Evolutionary conservation across 257 asterid species (phyloP).

Genomic region (Nicotiana benthamiana): DNA sequence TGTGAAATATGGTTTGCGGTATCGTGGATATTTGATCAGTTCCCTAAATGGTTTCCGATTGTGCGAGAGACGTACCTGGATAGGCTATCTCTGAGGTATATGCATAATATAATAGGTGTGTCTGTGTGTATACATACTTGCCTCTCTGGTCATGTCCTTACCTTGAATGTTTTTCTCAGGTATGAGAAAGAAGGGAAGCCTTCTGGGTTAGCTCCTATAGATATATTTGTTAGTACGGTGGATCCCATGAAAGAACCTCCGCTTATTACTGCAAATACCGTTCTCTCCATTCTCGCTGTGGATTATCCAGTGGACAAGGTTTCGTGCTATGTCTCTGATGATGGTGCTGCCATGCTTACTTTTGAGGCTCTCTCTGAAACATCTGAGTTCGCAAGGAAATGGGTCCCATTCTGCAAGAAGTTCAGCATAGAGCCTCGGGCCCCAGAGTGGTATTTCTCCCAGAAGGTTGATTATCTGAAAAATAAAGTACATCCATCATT

Average conservation of each 20-base stretch:
- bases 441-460: constrained; percentile 90
- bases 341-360: constrained; percentile 99
- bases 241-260: constrained; percentile 97
- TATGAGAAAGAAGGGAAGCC: constrained; percentile 95
- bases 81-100: constrained; percentile 75
- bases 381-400: constrained; percentile 87
- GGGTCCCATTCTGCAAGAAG: constrained; percentile 97
- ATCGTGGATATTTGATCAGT: constrained; percentile 89
- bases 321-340: constrained; percentile 91
- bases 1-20: constrained; percentile 98
- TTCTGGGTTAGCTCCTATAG: constrained; percentile 77
- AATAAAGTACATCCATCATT: constrained; percentile 84
- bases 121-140: background rate
- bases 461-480: constrained; percentile 75
- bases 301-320: constrained; percentile 93
- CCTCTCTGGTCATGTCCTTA: constrained; percentile 9
- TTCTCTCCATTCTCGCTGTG: constrained; percentile 87
- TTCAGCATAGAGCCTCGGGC: constrained; percentile 88
- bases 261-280: constrained; percentile 93
- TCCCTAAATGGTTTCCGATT: constrained; percentile 91
- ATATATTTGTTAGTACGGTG: constrained; percentile 89
- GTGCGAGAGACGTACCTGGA: constrained; percentile 87
- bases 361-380: constrained; percentile 98
- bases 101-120: background rate
- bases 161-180: constrained; percentile 32